These are phyloP conservation scores for Russula griseocarnosa DNA, from an alignment of 768 basidiomycete genomes.

Conservation along the genomic window DNA sequence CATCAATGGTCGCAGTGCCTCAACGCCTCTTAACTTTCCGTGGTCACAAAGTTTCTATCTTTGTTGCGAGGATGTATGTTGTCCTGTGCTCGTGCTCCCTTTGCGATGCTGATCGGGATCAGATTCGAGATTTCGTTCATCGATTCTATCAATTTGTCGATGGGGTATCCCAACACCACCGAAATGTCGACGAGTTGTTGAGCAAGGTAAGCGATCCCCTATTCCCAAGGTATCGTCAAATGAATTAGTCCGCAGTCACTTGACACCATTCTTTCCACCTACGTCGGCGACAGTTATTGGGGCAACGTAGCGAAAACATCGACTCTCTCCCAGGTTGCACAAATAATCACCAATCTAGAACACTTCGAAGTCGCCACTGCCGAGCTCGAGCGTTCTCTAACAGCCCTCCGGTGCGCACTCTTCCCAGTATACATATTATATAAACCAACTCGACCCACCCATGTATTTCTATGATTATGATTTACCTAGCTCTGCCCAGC, in stretches of 20 bases:
- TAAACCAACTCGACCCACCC: not conserved
- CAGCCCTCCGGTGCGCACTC: conserved; percentile 63
- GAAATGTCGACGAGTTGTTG: conserved; percentile 86
- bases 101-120: conserved; percentile 21
- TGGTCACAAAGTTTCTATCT: conserved; percentile 95
- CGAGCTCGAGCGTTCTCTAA: conserved; percentile 81
- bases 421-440: not conserved
- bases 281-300: conserved; percentile 72
- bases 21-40: conserved; percentile 70
- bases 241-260: conserved; percentile 55
- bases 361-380: conserved; percentile 82
- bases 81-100: not conserved
- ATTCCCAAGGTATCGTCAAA: conserved; percentile 2
- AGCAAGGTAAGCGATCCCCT: conserved; percentile 57
- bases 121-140: conserved; percentile 87
- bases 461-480: no score
- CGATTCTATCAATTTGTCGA: conserved; percentile 97
- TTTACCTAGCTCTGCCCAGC: conserved; percentile 57
- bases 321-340: conserved; percentile 85
- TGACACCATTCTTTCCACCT: conserved; percentile 71
- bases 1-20: conserved; percentile 40
- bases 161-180: conserved; percentile 86
- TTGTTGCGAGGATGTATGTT: conserved; percentile 84
- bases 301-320: conserved; percentile 69
- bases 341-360: conserved; percentile 89